These are phyloP conservation scores for Neospora caninum DNA, from an alignment of 169 alveolate genomes.

Conservation along the genomic window DNA sequence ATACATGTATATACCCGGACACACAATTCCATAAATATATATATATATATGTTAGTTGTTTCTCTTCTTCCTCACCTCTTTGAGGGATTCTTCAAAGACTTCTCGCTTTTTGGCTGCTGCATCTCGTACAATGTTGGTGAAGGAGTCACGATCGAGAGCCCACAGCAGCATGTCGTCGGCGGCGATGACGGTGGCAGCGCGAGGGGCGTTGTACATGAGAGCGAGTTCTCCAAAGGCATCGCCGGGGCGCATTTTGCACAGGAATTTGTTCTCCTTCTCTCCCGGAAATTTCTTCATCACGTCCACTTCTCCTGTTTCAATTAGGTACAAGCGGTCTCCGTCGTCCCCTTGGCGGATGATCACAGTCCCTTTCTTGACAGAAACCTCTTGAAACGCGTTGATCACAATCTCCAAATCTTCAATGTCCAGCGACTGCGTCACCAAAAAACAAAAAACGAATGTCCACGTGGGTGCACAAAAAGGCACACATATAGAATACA, in stretches of 20 bases:
- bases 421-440: slow-evolving; percentile 19
- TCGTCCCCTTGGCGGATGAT: slow-evolving; percentile 90
- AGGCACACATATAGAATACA: not conserved
- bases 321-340: slow-evolving; percentile 91
- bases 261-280: slow-evolving; percentile 78
- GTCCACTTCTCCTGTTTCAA: slow-evolving; percentile 90
- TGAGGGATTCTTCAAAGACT: slow-evolving; percentile 86
- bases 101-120: slow-evolving; percentile 90
- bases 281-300: slow-evolving; percentile 78
- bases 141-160: slow-evolving; percentile 90
- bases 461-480: not conserved
- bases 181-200: slow-evolving; percentile 93
- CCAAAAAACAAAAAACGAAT: not conserved
- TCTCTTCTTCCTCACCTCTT: slow-evolving; percentile 72
- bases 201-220: slow-evolving; percentile 90
- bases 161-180: slow-evolving; percentile 81
- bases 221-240: slow-evolving; percentile 95
- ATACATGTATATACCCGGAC: not conserved
- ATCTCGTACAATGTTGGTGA: slow-evolving; percentile 89
- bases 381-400: slow-evolving; percentile 40
- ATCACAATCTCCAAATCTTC: slow-evolving; percentile 46
- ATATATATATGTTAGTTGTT: slow-evolving; percentile 9
- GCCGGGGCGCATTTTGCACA: slow-evolving; percentile 79
- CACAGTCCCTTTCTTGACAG: slow-evolving; percentile 44
- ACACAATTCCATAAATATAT: not conserved